Evolutionary conservation across 1,139 yeast genomes (phyloP).

Genomic region (Kurtzmaniella quercitrusa): DNA sequence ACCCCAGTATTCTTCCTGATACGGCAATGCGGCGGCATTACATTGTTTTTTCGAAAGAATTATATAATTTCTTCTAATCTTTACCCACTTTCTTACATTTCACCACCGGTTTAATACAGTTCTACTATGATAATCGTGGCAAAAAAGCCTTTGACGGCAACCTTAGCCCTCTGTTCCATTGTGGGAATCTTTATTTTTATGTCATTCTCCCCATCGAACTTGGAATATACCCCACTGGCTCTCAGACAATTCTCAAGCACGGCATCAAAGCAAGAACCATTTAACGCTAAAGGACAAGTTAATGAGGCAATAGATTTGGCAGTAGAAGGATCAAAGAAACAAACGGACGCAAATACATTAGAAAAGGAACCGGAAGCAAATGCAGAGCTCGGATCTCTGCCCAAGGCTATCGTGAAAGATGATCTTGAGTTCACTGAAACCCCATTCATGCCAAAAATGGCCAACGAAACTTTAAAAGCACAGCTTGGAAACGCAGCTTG

Average conservation of each 20-base stretch:
- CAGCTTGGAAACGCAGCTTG: slow-evolving; percentile 87
- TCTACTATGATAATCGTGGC: slow-evolving; percentile 15
- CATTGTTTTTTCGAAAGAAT: background rate
- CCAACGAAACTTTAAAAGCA: slow-evolving; percentile 54
- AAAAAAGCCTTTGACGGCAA: slow-evolving; percentile 23
- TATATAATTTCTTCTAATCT: no score
- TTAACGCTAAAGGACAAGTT: slow-evolving; percentile 2
- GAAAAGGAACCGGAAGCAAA: background rate
- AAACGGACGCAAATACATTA: slow-evolving; percentile 7
- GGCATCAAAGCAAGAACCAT: slow-evolving; percentile 3
- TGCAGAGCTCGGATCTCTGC: background rate
- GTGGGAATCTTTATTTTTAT: slow-evolving; percentile 24
- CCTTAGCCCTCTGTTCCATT: slow-evolving; percentile 21
- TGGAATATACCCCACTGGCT: slow-evolving; percentile 25
- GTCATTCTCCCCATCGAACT: slow-evolving; percentile 20
- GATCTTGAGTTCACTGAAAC: slow-evolving; percentile 28
- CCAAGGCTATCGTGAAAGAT: background rate
- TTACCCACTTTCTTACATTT: background rate
- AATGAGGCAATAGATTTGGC: background rate
- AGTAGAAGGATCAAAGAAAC: background rate
- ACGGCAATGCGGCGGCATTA: background rate
- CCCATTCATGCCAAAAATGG: slow-evolving; percentile 89
- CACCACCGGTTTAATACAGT: background rate
- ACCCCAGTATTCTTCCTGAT: background rate
- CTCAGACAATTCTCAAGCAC: slow-evolving; percentile 10